Base-by-base conservation (phyloP, 2,329 filamentous ascomycete genomes). In the Penicillium sp. region DNA sequence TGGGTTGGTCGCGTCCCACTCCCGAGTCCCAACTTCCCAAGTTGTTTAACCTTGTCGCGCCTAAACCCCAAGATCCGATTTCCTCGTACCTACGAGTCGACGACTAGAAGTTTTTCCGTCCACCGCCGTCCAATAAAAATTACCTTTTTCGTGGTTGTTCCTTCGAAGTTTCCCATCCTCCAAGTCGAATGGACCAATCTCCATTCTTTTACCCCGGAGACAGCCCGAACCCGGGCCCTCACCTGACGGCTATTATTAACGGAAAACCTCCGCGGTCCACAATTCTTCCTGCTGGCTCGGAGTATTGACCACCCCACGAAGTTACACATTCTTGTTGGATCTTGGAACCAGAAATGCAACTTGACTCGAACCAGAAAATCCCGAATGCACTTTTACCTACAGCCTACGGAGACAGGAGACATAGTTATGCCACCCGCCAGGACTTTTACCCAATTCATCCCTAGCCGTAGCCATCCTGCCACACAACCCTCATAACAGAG, bases 361-460 rank as follows among this genome's bases (percentile, higher is more conserved):
- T 15, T 28, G 25, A 28, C 25, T 28, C 3, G 25, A 22, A 35
- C 20, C 28, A 50, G 17, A 37, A 47, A 37, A 47, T 22, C 42
- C 1, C 12, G n/a, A 11, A 11, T 2, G 38, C n/a, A 22, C 17
- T 8, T 3, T 39, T 28, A 14, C 12, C 17, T 31, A 10, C 31
- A 10, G 31, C 12, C 17, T 31, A 31, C 31, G 2, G 31, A 10
- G 7, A 8, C 31, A 31, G 31, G 31, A 31, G 31, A 31, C 31
- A 31, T 31, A 31, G 31, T 8, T 31, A 31, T 31, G 7, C 31
- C 8, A 35, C 49, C 49, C 34, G 15, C 49, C 15, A 37, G n/a
- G 49, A 39, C 49, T 52, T 52, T 52, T 52, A 52, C 49, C 34
- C 14, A 39, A 39, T 52, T 38, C 20, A 35, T 22, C 22, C 43